Evolutionary conservation across 176 grass and related monocot species (phyloP).

Genomic region (Aegilops speltoides): DNA sequence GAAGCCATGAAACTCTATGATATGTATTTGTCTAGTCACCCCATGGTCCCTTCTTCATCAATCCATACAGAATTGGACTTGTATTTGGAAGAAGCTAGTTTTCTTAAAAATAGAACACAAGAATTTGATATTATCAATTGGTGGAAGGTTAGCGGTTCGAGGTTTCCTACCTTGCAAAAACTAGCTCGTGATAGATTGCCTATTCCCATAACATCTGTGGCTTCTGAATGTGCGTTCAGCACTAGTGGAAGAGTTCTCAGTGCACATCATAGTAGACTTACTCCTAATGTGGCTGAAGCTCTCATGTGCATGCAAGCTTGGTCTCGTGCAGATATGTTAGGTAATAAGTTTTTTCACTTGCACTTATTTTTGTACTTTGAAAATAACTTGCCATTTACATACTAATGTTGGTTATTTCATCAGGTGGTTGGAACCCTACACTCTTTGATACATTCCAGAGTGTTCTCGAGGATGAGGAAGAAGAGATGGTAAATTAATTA

Average conservation of each 20-base stretch:
- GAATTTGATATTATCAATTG: too few relatives aligned
- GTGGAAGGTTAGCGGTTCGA: too few relatives aligned
- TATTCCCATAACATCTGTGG: too few relatives aligned
- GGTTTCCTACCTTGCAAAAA: too few relatives aligned
- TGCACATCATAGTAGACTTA: too few relatives aligned
- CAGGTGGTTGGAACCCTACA: neutral
- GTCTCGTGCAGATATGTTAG: too few relatives aligned
- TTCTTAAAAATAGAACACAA: neutral
- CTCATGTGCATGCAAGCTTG: too few relatives aligned
- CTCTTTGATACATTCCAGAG: neutral
- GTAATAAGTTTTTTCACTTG: neutral
- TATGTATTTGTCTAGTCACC: neutral
- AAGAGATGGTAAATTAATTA: neutral
- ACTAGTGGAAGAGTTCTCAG: too few relatives aligned
- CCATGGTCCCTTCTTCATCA: neutral
- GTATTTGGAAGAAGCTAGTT: neutral
- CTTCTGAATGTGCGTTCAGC: too few relatives aligned
- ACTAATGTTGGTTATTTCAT: neutral
- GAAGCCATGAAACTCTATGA: neutral
- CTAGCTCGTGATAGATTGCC: too few relatives aligned
- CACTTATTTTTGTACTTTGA: neutral
- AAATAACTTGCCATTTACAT: neutral
- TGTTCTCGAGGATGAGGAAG: neutral
- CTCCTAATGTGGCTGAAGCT: too few relatives aligned
- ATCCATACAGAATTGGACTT: neutral